Evolutionary conservation across 352 stramenopile species (phyloP).

Genomic region (Elongisporangium senticosum): DNA sequence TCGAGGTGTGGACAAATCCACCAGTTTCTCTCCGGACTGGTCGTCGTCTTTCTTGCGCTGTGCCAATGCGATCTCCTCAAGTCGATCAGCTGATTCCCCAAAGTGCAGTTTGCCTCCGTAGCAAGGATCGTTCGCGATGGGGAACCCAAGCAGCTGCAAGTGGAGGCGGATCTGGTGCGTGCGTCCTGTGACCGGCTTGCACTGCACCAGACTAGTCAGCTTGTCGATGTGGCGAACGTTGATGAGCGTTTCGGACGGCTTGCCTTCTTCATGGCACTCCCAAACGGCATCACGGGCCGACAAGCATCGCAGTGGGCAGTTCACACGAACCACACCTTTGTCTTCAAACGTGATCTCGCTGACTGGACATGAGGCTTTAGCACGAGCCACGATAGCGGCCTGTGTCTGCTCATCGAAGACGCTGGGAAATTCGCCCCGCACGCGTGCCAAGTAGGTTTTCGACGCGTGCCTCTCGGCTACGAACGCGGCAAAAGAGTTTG

Average conservation of each 20-base stretch:
- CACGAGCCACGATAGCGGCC: constrained; percentile 29
- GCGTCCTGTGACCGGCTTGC: constrained; percentile 91
- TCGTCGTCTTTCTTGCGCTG: constrained; percentile 28
- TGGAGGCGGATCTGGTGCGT: constrained; percentile 98
- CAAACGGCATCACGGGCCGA: constrained; percentile 81
- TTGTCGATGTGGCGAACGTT: constrained; percentile 46
- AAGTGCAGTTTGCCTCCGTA: constrained; percentile 95
- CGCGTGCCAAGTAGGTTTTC: constrained; percentile 95
- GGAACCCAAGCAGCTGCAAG: constrained; percentile 88
- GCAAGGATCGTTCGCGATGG: constrained; percentile 97
- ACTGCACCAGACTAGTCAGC: constrained; percentile 87
- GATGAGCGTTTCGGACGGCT: constrained; percentile 75
- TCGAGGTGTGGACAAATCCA: constrained; percentile 54
- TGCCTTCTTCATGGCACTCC: constrained; percentile 78
- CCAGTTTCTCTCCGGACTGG: constrained; percentile 22
- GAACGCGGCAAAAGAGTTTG: not conserved
- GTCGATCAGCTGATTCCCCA: constrained; percentile 51
- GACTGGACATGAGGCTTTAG: constrained; percentile 35
- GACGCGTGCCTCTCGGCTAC: constrained; percentile 77
- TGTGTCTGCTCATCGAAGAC: constrained; percentile 27
- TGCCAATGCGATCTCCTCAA: constrained; percentile 38
- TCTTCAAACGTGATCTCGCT: constrained; percentile 53
- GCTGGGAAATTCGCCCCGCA: constrained; percentile 84
- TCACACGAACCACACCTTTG: constrained; percentile 55
- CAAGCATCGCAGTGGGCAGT: constrained; percentile 73